Evolutionary conservation across 441 rosid species (phyloP).

Genomic region (Jatropha podagrica): DNA sequence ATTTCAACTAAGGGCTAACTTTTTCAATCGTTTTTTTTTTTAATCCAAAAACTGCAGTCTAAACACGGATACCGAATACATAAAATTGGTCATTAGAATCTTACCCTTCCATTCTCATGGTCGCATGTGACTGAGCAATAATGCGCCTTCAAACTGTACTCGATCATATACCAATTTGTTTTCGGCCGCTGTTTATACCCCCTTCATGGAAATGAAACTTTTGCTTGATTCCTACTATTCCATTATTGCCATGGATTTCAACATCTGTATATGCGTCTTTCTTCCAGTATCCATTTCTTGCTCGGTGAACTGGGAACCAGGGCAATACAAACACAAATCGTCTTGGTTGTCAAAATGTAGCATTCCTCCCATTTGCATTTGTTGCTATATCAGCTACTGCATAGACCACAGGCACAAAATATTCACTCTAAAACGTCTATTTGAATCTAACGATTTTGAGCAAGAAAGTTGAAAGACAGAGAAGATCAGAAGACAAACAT

Average conservation of each 20-base stretch:
- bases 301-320: constrained; percentile 3
- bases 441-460: too few relatives aligned
- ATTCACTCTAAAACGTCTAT: too few relatives aligned
- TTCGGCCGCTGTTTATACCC: neutral
- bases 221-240: constrained; percentile 4
- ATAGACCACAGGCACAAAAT: too few relatives aligned
- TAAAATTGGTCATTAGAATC: neutral
- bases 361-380: constrained; percentile 9
- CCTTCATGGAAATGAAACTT: constrained; percentile 11
- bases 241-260: neutral
- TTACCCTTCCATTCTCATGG: constrained; percentile 6
- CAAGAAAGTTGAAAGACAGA: too few relatives aligned
- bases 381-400: neutral
- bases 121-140: neutral
- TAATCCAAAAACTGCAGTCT: too few relatives aligned
- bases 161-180: constrained; percentile 13
- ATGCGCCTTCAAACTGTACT: constrained; percentile 14
- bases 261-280: neutral
- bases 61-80: too few relatives aligned
- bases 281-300: neutral
- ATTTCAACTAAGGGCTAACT: neutral
- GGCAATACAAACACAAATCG: neutral
- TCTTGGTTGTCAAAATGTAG: neutral
- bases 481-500: neutral
- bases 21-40: too few relatives aligned